Evolutionary conservation across 1,139 yeast species (phyloP).

Genomic region (Saccharomyces hybrid): DNA sequence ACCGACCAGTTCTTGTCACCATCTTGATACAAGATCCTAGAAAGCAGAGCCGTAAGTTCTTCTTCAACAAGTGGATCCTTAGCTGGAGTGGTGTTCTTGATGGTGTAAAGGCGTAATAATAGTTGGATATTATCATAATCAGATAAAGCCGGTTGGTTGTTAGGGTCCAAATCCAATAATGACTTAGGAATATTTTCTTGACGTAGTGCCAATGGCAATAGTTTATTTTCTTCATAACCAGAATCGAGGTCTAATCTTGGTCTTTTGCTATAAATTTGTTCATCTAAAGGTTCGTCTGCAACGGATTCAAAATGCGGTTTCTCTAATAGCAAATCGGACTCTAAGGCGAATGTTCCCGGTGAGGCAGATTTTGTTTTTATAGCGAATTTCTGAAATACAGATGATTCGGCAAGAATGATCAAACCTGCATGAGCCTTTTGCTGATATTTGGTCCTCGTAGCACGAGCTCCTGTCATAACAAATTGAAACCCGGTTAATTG

Average conservation of each 20-base stretch:
- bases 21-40: constrained; percentile 52
- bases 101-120: constrained; percentile 54
- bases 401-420: constrained; percentile 62
- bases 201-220: constrained; percentile 54
- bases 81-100: constrained; percentile 66
- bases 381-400: constrained; percentile 20
- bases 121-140: constrained; percentile 69
- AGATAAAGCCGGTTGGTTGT: constrained; percentile 65
- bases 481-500: constrained; percentile 53
- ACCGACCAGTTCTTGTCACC: constrained; percentile 52
- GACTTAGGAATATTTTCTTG: constrained; percentile 56
- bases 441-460: constrained; percentile 82
- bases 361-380: constrained; percentile 19
- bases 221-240: constrained; percentile 29
- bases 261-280: constrained; percentile 32
- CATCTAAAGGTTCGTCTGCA: constrained; percentile 41
- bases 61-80: constrained; percentile 68
- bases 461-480: constrained; percentile 78
- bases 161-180: constrained; percentile 61
- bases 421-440: constrained; percentile 61
- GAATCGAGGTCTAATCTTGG: constrained; percentile 32
- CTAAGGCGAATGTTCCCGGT: constrained; percentile 53
- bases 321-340: constrained; percentile 76
- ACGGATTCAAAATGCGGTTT: constrained; percentile 59
- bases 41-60: constrained; percentile 67